Conservation (phyloP, 1,139 yeast species). For the Zygotorulaspora mrakii region DNA sequence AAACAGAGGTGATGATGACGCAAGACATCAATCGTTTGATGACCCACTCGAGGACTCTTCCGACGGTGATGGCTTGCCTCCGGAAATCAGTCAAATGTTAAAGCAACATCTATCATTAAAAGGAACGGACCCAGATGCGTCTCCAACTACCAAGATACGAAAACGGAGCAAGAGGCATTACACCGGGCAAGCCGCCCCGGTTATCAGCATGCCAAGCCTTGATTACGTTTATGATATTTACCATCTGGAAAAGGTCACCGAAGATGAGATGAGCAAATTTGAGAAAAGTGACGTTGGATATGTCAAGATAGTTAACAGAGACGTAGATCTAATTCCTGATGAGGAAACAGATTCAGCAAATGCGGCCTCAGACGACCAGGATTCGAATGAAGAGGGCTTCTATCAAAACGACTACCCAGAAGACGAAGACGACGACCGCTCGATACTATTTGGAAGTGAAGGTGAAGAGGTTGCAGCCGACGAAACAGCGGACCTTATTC, state of each 20-base stretch:
- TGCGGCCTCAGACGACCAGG: conserved; percentile 57
- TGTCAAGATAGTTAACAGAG: conserved; percentile 62
- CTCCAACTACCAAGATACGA: conserved; percentile 16
- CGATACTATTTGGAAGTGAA: conserved; percentile 39
- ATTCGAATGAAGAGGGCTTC: conserved; percentile 85
- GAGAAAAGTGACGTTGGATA: conserved; percentile 55
- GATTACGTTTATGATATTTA: conserved; percentile 92
- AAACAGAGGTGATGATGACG: conserved; percentile 1
- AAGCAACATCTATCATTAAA: conserved; percentile 47
- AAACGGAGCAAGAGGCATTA: conserved; percentile 32
- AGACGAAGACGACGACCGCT: conserved; percentile 65
- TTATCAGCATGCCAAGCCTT: conserved; percentile 39
- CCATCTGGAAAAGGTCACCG: conserved; percentile 51
- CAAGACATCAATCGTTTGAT: conserved; percentile 1
- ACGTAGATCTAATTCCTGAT: conserved; percentile 51
- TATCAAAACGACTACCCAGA: conserved; percentile 94
- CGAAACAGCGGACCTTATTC: conserved; percentile 12
- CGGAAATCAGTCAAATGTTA: conserved; percentile 68
- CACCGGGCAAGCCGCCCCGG: conserved; percentile 17
- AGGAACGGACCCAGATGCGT: conserved; percentile 16
- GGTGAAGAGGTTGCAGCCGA: conserved; percentile 32
- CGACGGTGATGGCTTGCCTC: conserved; percentile 46
- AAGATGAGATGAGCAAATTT: conserved; percentile 43
- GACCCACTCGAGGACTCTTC: conserved; percentile 41
- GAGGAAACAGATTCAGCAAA: conserved; percentile 44